phyloP scores from a whole-genome alignment of 2,329 filamentous ascomycete species.

The Beauveria australis region DNA sequence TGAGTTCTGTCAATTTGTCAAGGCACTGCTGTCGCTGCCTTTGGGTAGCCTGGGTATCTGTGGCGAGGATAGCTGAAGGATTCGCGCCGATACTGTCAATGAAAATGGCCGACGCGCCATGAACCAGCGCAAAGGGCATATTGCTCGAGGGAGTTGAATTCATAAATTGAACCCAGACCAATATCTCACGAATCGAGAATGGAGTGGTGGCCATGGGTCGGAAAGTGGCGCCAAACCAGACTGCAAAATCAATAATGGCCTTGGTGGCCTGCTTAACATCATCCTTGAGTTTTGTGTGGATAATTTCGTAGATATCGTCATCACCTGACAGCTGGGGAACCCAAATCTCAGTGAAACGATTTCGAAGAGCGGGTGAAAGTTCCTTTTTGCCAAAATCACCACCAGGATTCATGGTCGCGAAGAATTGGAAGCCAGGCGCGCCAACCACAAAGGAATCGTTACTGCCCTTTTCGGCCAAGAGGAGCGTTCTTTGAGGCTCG shows the following conservation, averaged over 20 bases:
- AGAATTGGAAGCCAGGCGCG: conserved; percentile 77
- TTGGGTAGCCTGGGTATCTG: conserved; percentile 59
- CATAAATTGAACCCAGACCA: conserved; percentile 90
- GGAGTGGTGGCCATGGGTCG: conserved; percentile 64
- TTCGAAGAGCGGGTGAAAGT: conserved; percentile 85
- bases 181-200: conserved; percentile 84
- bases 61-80: conserved; percentile 76
- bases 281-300: conserved; percentile 61
- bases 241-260: conserved; percentile 75
- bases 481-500: conserved; percentile 74
- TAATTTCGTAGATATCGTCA: conserved; percentile 81
- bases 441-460: conserved; percentile 74
- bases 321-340: conserved; percentile 79
- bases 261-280: conserved; percentile 50
- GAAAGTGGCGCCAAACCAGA: conserved; percentile 85
- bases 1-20: conserved; percentile 58
- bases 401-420: conserved; percentile 98
- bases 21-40: conserved; percentile 68
- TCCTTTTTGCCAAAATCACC: conserved; percentile 98
- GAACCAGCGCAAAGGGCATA: conserved; percentile 46
- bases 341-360: conserved; percentile 98
- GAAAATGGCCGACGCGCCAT: conserved; percentile 92
- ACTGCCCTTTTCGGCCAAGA: conserved; percentile 89
- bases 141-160: conserved; percentile 53
- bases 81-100: conserved; percentile 94